A percentile compares a stretch with the other conserved stretches of the same genome.
These are phyloP conservation scores for Annulohypoxylon moriforme DNA, from an alignment of 495 filamentous ascomycete genomes.

Conservation along the genomic window DNA sequence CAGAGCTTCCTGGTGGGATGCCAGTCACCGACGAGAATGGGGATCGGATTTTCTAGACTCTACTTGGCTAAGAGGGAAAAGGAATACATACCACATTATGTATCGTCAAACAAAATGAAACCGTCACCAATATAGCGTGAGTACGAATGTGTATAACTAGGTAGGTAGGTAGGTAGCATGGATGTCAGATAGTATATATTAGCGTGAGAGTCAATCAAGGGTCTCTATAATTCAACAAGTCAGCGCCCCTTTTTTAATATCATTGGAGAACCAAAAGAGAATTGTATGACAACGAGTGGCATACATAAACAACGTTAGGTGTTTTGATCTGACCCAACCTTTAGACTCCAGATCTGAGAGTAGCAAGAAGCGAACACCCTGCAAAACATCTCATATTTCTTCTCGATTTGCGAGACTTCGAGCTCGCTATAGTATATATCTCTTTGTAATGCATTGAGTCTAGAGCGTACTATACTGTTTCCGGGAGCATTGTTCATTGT, in stretches of 20 bases:
- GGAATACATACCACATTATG: too few relatives aligned
- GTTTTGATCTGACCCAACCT: not conserved
- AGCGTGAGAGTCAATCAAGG: too few relatives aligned
- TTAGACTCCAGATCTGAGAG: not conserved
- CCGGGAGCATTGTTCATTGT: conserved; percentile 26
- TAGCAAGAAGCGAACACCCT: not conserved
- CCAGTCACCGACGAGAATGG: conserved; percentile 39
- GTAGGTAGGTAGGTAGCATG: too few relatives aligned
- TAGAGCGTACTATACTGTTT: conserved; percentile 24
- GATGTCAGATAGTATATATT: too few relatives aligned
- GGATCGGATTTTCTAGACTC: conserved; percentile 20
- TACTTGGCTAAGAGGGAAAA: not conserved
- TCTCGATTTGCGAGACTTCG: not conserved
- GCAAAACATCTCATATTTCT: not conserved
- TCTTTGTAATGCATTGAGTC: conserved; percentile 18
- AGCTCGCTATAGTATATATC: not conserved
- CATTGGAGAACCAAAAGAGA: too few relatives aligned
- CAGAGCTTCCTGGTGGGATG: conserved; percentile 44
- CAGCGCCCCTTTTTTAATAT: not conserved
- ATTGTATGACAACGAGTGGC: too few relatives aligned
- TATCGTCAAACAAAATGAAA: too few relatives aligned
- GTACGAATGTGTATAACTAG: too few relatives aligned
- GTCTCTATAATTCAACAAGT: not conserved
- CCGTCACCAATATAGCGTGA: too few relatives aligned
- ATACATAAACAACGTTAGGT: not conserved